Conservation (phyloP, 768 basidiomycete species). For the Porphyrellus cyaneotinctus region DNA sequence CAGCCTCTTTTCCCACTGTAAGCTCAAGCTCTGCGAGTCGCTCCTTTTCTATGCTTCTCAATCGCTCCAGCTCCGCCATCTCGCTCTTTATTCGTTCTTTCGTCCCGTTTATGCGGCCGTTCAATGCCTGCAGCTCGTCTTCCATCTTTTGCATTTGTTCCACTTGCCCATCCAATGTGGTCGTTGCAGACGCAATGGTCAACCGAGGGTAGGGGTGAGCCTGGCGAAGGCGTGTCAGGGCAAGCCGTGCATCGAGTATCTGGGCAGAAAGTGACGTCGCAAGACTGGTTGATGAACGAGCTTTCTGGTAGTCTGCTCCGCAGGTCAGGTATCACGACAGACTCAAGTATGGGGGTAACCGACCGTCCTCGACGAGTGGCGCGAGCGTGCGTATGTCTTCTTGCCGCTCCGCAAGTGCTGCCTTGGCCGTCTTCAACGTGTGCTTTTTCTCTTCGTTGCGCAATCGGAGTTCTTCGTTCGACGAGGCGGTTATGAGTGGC, state of each 20-base stretch:
- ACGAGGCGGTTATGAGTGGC: conserved; percentile 72
- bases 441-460: conserved; percentile 71
- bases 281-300: conserved; percentile 48
- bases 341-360: not conserved
- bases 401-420: conserved; percentile 55
- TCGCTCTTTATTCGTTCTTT: conserved; percentile 61
- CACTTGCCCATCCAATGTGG: conserved; percentile 73
- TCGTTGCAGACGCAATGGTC: conserved; percentile 70
- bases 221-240: conserved; percentile 75
- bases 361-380: conserved; percentile 70
- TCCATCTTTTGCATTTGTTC: conserved; percentile 73
- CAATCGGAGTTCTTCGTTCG: conserved; percentile 60
- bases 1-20: conserved; percentile 40
- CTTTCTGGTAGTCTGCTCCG: conserved; percentile 53
- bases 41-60: conserved; percentile 66
- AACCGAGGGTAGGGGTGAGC: conserved; percentile 76
- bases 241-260: conserved; percentile 79
- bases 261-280: conserved; percentile 63
- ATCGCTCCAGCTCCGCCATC: conserved; percentile 51
- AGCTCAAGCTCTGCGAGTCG: conserved; percentile 52
- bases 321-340: not conserved
- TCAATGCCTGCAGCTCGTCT: conserved; percentile 56
- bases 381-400: conserved; percentile 59
- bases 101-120: conserved; percentile 46
- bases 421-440: conserved; percentile 61